phyloP scores from a whole-genome alignment of 2,329 filamentous ascomycete genomes.

The Ophiosphaerella korrae region DNA sequence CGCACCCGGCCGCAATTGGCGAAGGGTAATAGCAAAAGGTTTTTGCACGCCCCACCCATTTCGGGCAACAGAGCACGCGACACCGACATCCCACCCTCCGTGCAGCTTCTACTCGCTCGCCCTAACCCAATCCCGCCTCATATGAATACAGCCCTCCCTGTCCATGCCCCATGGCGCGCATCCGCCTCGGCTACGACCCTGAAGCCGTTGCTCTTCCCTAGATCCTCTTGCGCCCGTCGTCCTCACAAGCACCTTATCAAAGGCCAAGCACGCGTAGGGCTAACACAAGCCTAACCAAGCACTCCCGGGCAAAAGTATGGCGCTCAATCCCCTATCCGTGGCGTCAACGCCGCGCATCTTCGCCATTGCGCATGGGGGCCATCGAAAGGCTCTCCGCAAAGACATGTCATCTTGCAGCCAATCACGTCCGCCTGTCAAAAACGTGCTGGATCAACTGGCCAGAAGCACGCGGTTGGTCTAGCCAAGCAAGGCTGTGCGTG shows the following conservation, averaged over 20 bases:
- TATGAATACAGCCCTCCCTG: neutral
- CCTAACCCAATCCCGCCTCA: conserved; percentile 5
- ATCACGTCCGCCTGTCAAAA: conserved; percentile 10
- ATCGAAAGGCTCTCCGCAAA: conserved; percentile 1
- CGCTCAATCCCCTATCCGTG: conserved; percentile 4
- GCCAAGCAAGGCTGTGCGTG: conserved; percentile 4
- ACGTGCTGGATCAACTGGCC: conserved; percentile 18
- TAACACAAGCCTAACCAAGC: conserved; percentile 24
- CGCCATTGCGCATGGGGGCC: conserved; percentile 2
- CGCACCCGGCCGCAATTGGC: conserved; percentile 20
- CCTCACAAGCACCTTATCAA: neutral
- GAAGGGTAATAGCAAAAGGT: conserved; percentile 9
- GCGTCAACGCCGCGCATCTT: neutral
- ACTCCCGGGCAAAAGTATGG: conserved; percentile 7
- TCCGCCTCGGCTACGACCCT: neutral
- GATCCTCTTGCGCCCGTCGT: neutral
- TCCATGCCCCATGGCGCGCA: neutral
- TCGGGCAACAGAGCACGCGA: conserved; percentile 21
- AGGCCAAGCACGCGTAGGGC: conserved; percentile 17
- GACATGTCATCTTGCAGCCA: conserved; percentile 16
- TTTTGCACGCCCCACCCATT: conserved; percentile 17
- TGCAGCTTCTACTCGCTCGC: neutral
- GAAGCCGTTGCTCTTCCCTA: conserved; percentile 5
- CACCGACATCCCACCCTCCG: conserved; percentile 10
- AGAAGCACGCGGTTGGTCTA: conserved; percentile 7